Conservation (phyloP, 176 grass and related monocot species). For the sorghum (Sorghum bicolor) region Sorghum_bicolor_NCBIv3 NC_012877.2:19803501-19804000, state of each 20-base stretch:
- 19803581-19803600: constrained; percentile 78
- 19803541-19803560: constrained; percentile 60
- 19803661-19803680: constrained; percentile 43
- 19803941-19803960: no score
- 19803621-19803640: constrained; percentile 70
- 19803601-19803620: constrained; percentile 57
- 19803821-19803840: constrained; percentile 50
- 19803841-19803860: background rate
- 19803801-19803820: constrained; percentile 64
- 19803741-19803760: constrained; percentile 63
- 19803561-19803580: constrained; percentile 67
- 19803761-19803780: constrained; percentile 70
- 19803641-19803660: constrained; percentile 65
- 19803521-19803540: constrained; percentile 53
- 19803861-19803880: background rate
- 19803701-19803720: constrained; percentile 80
- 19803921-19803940: no score
- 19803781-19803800: constrained; percentile 75
- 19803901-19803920: no score
- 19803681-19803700: constrained; percentile 73
- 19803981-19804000: no score
- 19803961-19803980: no score
- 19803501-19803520: constrained; percentile 57
- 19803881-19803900: no score
- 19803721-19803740: constrained; percentile 72